Base-by-base conservation (phyloP, 768 basidiomycete species). In the Leccinum pellstonianum region DNA sequence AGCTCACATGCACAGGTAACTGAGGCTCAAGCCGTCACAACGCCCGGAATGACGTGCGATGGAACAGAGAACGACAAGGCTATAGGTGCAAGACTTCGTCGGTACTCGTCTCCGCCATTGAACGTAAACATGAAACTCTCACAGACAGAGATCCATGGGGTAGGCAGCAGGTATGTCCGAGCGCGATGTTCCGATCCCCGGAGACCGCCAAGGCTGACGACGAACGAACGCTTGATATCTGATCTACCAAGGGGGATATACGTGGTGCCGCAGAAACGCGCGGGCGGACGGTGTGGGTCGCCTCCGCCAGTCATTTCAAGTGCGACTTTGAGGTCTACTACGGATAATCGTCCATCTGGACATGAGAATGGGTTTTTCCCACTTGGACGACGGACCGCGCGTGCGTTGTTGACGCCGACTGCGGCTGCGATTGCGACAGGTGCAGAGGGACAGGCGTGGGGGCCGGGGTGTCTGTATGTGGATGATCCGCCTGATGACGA, bases 241-340 rank as follows among this genome's bases (percentile, higher is more conserved):
- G 38, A 41, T 41, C 38, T 41, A n/a, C 27, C 53, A 6, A 54
- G 4, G 10, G 57, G 54, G 14, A 43, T 52, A 47, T 69, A 66
- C 29, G 56, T 70, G 23, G 60, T 65, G 19, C 68, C 69, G 4
- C 68, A 68, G 33, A 68, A 53, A 47, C 66, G 68, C 2, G 50
- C 25, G 17, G 15, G 21, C 12, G n/a, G 14, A 1, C 56, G 54
- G 11, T 48, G 5, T 4, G 37, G 55, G 48, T 52, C 64, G 14
- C 54, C 57, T 41, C n/a, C 9, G 38, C 17, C 8, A 8, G 38
- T 41, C 3, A 29, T 43, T 1, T 47, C 56, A 12, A 56, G 43
- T 52, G 33, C 52, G 19, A 49, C 25, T 17, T 19, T 17, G 3
- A 21, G 25, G 2, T n/a, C 17, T n/a, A 41, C 17, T 41, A 10